These are phyloP conservation scores for Begonia peltatifolia DNA, from an alignment of 306 rosid genomes.

Conservation along the genomic window DNA sequence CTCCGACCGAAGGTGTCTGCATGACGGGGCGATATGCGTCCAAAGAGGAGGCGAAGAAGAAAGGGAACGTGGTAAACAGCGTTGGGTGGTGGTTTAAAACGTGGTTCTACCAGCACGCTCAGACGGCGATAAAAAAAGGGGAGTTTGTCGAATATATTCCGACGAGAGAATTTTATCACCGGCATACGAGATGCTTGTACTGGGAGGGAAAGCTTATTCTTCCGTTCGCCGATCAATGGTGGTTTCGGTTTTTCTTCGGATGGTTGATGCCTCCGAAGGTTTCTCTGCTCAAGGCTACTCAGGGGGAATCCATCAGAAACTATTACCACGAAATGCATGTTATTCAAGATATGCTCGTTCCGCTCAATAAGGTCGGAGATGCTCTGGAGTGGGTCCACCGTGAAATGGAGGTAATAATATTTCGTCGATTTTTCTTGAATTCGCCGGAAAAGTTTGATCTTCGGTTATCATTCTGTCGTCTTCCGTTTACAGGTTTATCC, in stretches of 20 bases:
- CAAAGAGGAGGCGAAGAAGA: conserved; percentile 80
- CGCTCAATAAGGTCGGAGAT: conserved; percentile 84
- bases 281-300: conserved; percentile 95
- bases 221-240: conserved; percentile 85
- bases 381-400: conserved; percentile 89
- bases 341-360: conserved; percentile 94
- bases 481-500: conserved; percentile 58
- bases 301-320: conserved; percentile 92
- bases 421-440: background rate
- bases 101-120: conserved; percentile 93
- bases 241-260: conserved; percentile 85
- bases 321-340: conserved; percentile 95
- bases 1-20: conserved; percentile 61
- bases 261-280: conserved; percentile 99
- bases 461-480: background rate
- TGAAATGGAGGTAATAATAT: conserved; percentile 75
- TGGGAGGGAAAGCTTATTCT: conserved; percentile 99
- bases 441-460: background rate
- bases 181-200: conserved; percentile 87
- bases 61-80: conserved; percentile 64
- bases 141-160: conserved; percentile 86
- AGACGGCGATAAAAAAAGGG: conserved; percentile 71
- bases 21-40: conserved; percentile 89
- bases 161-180: conserved; percentile 88
- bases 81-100: conserved; percentile 98